Evolutionary conservation across 768 basidiomycete species (phyloP).

Genomic region (Tylopilus felleus): DNA sequence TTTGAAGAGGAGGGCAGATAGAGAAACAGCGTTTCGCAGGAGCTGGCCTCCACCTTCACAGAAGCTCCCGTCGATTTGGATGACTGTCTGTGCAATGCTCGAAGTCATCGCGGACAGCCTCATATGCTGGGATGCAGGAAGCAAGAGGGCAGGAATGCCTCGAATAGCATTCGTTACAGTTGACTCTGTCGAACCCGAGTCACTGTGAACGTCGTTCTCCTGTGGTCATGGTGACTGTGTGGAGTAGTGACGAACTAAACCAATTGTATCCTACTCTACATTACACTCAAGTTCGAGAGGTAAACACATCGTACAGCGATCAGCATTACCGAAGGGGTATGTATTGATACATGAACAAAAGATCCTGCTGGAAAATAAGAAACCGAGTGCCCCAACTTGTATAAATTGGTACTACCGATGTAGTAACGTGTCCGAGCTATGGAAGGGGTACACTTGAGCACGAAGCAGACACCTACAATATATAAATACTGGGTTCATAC

Average conservation of each 20-base stretch:
- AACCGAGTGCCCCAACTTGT: neutral
- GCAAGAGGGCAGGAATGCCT: neutral
- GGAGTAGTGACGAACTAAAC: neutral
- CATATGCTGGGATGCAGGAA: neutral
- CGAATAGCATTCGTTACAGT: neutral
- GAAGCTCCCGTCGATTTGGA: conserved; percentile 43
- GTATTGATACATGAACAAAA: conserved; percentile 12
- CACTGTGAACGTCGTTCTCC: too few species aligned
- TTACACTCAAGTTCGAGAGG: neutral
- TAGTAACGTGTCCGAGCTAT: conserved; percentile 30
- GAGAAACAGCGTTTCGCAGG: conserved; percentile 61
- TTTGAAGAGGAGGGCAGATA: conserved; percentile 62
- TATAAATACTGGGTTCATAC: too few species aligned
- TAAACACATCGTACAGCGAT: neutral
- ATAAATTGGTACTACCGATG: conserved; percentile 19
- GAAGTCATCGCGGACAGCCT: conserved; percentile 8
- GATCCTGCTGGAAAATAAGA: neutral
- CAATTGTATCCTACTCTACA: conserved; percentile 8
- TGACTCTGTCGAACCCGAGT: too few species aligned
- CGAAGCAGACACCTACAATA: too few species aligned
- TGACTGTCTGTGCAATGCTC: conserved; percentile 6
- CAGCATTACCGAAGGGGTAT: conserved; percentile 9
- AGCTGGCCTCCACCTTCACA: conserved; percentile 68
- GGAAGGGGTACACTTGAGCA: neutral
- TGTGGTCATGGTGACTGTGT: too few species aligned